phyloP scores from a whole-genome alignment of 352 stramenopile species.

The Phytophthora constricta region DNA sequence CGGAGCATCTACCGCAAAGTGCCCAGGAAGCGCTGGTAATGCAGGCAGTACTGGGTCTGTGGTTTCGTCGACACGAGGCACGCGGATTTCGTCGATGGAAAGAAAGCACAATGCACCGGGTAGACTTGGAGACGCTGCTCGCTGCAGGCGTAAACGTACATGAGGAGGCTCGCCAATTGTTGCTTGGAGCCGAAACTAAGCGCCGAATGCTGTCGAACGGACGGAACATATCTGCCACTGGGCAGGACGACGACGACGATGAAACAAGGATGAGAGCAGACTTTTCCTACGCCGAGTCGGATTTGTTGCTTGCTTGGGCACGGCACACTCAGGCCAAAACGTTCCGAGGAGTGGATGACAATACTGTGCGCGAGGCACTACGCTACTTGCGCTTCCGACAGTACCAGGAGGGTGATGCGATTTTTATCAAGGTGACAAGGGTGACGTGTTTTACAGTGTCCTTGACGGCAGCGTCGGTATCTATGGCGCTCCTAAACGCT shows the following conservation, averaged over 20 bases:
- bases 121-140: constrained; percentile 22
- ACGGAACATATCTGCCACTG: not conserved
- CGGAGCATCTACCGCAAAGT: constrained; percentile 11
- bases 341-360: constrained; percentile 48
- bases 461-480: constrained; percentile 61
- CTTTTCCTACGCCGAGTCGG: constrained; percentile 40
- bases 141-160: constrained; percentile 25
- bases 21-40: constrained; percentile 24
- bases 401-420: constrained; percentile 50
- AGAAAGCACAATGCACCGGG: constrained; percentile 19
- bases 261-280: constrained; percentile 23
- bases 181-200: constrained; percentile 36
- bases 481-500: constrained; percentile 51
- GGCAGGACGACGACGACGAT: constrained; percentile 3
- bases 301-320: constrained; percentile 53
- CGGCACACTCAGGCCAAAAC: constrained; percentile 51
- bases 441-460: constrained; percentile 61
- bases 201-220: constrained; percentile 20
- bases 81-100: constrained; percentile 37
- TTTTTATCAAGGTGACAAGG: constrained; percentile 69
- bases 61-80: constrained; percentile 21
- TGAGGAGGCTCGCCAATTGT: constrained; percentile 33
- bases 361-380: constrained; percentile 48
- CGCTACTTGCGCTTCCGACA: constrained; percentile 47
- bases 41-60: constrained; percentile 32